Base-by-base conservation (phyloP, 2,329 filamentous ascomycete genomes). In the Lojkania enalia region DNA sequence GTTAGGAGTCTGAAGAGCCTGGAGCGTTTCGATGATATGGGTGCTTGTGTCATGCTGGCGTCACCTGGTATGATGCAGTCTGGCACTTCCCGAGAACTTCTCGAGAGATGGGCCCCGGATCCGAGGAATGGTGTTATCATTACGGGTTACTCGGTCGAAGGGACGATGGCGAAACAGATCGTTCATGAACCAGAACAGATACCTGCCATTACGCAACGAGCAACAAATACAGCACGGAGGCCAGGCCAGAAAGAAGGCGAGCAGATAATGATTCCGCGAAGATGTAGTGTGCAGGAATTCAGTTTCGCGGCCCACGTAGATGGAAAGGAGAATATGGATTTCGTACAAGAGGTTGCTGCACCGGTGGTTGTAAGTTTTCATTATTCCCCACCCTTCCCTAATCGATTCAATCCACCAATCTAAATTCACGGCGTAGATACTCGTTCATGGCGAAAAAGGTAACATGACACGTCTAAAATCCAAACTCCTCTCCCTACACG, bases 41-140 rank as follows among this genome's bases (percentile, higher is more conserved):
- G 92, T 32, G 85, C 89, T 5, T 97, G 94, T 66, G 91, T 99
- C 42, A 97, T 99, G 89, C 83, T 99, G 42, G 94, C 94, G 4
- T 95, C 88, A 58, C 94, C 94, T 0, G 94, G 94, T 84, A 97
- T 99, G 94, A 77, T 99, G 58, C 92, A 99, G 66, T 97, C 92
- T 45, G 94, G 94, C 39, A 92, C 96, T 14, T 96, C 90, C 61
- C 81, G 94, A 66, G 90, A 96, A 66, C 76, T 99, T 7, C 80
- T 99, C 3, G 94, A 99, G 74, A 77, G 92, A 59, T 99, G 94
- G 94, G 92, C 92, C 1, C 94, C 94, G 0, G 95, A 89, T 71
- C 87, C 94, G 52, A 91, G 94, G 69, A 99, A 99, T 63, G 94
- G 92, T n/a, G 90, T 99, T 32, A 88, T 99, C 58, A 96, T 99